A percentile compares a stretch with the other conserved stretches of the same genome.
phyloP scores from a whole-genome alignment of 495 filamentous ascomycete species.

The Staphylotrichum longicolle region DNA sequence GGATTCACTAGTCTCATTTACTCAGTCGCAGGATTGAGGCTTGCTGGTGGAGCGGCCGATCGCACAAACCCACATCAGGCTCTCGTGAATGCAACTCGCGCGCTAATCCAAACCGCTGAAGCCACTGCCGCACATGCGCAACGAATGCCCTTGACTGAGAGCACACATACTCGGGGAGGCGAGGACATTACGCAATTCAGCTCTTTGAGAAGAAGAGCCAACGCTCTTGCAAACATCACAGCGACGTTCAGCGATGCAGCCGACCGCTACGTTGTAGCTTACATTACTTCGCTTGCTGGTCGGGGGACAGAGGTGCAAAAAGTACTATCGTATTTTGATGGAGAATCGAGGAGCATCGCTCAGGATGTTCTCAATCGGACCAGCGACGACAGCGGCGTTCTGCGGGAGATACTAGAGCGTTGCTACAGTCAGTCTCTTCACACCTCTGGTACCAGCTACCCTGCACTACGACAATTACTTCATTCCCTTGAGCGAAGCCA shows the following conservation, averaged over 20 bases:
- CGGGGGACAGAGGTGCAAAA: not conserved
- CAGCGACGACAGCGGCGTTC: not conserved
- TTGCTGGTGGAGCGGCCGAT: not conserved
- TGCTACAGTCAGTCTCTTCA: not conserved
- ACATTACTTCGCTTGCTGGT: not conserved
- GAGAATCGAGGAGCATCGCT: not conserved
- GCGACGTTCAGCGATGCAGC: not conserved
- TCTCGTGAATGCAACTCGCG: not conserved
- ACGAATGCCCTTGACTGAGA: not conserved
- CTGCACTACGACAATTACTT: not conserved
- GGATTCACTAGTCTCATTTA: not conserved
- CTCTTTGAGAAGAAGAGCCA: not conserved
- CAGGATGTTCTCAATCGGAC: not conserved
- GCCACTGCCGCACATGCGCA: not conserved
- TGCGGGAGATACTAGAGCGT: not conserved
- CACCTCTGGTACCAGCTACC: not conserved
- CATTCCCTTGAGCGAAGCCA: not conserved
- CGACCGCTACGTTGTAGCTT: not conserved
- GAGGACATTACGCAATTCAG: not conserved
- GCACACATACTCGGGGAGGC: not conserved
- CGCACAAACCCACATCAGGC: not conserved
- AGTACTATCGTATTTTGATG: not conserved
- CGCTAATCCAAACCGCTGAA: not conserved
- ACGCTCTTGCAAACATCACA: not conserved
- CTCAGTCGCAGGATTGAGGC: not conserved